phyloP scores from a whole-genome alignment of 441 rosid genomes.

The Populus hybrid region DNA sequence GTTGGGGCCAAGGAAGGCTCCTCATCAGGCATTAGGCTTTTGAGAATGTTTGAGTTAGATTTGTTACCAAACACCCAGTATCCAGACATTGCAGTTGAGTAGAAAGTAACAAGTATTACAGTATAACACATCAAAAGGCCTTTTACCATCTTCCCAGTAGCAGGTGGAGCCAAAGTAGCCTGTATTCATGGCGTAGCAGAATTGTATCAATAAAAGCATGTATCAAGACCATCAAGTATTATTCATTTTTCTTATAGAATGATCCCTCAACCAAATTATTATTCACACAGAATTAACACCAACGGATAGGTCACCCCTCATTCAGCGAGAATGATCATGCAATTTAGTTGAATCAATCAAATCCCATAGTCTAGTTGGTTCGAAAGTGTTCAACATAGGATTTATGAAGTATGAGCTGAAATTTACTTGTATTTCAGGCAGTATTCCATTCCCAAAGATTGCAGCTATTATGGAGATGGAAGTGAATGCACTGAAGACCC shows the following conservation, averaged over 20 bases:
- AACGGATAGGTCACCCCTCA: background rate
- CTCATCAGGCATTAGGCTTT: conserved; percentile 73
- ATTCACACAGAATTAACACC: background rate
- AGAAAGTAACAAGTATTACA: conserved; percentile 74
- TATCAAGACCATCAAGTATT: background rate
- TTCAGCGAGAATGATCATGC: background rate
- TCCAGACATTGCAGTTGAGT: conserved; percentile 73
- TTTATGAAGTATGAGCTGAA: background rate
- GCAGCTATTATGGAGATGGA: conserved; percentile 90
- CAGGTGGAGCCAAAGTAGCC: conserved; percentile 98
- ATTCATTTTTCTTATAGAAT: background rate
- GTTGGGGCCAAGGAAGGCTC: conserved; percentile 83
- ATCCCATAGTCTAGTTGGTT: background rate
- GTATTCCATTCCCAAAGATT: conserved; percentile 84
- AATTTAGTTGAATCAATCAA: background rate
- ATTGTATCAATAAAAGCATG: background rate
- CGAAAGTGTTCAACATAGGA: background rate
- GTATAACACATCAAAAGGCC: conserved; percentile 79
- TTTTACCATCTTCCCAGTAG: conserved; percentile 95
- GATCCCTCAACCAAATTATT: background rate
- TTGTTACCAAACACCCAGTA: conserved; percentile 79
- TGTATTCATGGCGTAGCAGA: conserved; percentile 19
- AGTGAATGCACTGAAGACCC: conserved; percentile 71
- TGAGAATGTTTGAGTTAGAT: conserved; percentile 75
- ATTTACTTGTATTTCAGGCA: conserved; percentile 87